Evolutionary conservation across 2,329 filamentous ascomycete genomes (phyloP).

Genomic region (Sporothrix dimorphospora): DNA sequence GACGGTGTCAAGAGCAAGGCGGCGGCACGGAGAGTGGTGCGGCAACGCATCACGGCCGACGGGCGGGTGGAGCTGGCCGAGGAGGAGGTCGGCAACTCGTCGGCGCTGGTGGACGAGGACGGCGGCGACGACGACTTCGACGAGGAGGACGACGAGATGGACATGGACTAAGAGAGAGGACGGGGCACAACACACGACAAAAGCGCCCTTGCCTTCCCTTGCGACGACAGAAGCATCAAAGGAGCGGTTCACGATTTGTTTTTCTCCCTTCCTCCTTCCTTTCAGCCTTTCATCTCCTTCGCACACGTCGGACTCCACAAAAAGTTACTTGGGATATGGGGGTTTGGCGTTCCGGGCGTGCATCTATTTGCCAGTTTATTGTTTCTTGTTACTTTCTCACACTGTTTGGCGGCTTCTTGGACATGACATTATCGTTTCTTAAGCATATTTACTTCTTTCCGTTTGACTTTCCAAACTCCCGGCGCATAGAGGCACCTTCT

Average conservation of each 20-base stretch:
- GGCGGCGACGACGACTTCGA: slow-evolving; percentile 35
- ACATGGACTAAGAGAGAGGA: slow-evolving; percentile 27
- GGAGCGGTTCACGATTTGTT: slow-evolving; percentile 9
- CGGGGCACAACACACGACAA: not conserved
- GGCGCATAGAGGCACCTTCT: not conserved
- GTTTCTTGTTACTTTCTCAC: slow-evolving; percentile 1
- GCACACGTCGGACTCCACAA: slow-evolving; percentile 2
- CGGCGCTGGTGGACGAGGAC: slow-evolving; percentile 34
- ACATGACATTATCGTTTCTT: not conserved
- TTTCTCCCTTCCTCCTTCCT: not conserved
- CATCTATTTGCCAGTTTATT: slow-evolving; percentile 15
- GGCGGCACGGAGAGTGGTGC: slow-evolving; percentile 43
- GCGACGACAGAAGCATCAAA: not conserved
- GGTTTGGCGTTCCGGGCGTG: slow-evolving; percentile 29
- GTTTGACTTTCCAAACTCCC: not conserved
- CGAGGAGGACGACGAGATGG: slow-evolving; percentile 31
- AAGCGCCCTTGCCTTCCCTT: not conserved
- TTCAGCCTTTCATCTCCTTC: slow-evolving; percentile 9
- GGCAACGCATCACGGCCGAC: slow-evolving; percentile 44
- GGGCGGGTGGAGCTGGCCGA: slow-evolving; percentile 46
- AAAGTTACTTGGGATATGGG: slow-evolving; percentile 13
- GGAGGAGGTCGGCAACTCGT: slow-evolving; percentile 29
- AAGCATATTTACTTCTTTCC: not conserved
- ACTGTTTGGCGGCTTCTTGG: slow-evolving; percentile 8
- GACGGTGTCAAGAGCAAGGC: slow-evolving; percentile 38